Conservation (phyloP, 306 rosid genomes). For the Comarum palustre region DNA sequence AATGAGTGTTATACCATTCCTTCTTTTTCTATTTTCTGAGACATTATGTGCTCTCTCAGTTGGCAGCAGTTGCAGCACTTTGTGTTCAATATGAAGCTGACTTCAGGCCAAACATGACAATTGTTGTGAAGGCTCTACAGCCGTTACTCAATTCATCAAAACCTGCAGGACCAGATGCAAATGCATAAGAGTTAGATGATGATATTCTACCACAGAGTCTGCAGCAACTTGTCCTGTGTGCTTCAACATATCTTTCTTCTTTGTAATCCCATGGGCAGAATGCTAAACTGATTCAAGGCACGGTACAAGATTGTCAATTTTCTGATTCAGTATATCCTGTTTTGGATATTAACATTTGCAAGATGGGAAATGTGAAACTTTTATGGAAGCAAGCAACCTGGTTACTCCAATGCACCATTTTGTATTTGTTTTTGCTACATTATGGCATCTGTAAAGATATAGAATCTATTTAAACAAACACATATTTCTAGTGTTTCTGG, state of each 20-base stretch:
- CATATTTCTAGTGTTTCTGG: neutral
- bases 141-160: constrained; percentile 83
- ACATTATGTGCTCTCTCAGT: constrained; percentile 39
- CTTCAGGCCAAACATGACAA: constrained; percentile 95
- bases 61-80: constrained; percentile 98
- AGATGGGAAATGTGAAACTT: constrained; percentile 4
- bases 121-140: constrained; percentile 93
- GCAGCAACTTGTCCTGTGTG: constrained; percentile 19
- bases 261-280: constrained; percentile 16
- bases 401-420: constrained; percentile 1
- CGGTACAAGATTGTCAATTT: neutral
- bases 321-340: constrained; percentile 8
- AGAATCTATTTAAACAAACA: neutral
- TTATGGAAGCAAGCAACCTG: neutral
- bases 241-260: constrained; percentile 14
- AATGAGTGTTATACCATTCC: neutral
- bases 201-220: neutral
- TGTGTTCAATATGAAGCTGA: constrained; percentile 99
- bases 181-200: constrained; percentile 27
- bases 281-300: constrained; percentile 9
- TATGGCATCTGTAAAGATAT: neutral
- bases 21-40: neutral
- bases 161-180: constrained; percentile 68
- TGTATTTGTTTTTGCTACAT: neutral
- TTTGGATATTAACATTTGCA: neutral